These are phyloP conservation scores for Zoysia matrella DNA, from an alignment of 202 grass and related monocot species.

Conservation along the genomic window DNA sequence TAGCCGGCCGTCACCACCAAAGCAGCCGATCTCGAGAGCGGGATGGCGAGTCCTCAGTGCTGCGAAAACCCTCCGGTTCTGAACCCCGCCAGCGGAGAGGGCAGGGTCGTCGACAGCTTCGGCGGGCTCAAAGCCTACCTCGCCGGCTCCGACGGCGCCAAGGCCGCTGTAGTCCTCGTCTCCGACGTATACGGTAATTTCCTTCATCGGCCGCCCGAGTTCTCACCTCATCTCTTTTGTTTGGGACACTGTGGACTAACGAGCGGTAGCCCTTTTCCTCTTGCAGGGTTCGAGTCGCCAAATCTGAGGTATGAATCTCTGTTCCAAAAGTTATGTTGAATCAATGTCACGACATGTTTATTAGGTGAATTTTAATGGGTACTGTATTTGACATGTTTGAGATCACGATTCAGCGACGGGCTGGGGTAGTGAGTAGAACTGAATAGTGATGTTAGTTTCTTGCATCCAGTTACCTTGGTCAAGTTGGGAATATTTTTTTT, in stretches of 20 bases:
- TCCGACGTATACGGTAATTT: slow-evolving; percentile 66
- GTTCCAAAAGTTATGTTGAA: neutral
- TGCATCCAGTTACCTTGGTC: neutral
- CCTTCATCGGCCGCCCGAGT: neutral
- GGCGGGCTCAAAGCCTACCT: slow-evolving; percentile 78
- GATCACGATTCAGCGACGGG: neutral
- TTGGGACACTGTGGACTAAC: neutral
- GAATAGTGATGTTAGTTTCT: neutral
- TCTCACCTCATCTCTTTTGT: neutral
- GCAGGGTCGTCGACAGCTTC: slow-evolving; percentile 73
- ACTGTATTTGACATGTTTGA: neutral
- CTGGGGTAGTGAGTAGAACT: neutral
- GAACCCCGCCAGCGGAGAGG: slow-evolving; percentile 56
- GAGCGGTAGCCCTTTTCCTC: neutral
- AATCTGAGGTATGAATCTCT: slow-evolving; percentile 59
- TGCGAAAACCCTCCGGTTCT: slow-evolving; percentile 74
- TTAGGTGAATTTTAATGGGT: neutral
- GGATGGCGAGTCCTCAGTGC: slow-evolving; percentile 77
- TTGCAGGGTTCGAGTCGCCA: slow-evolving; percentile 80
- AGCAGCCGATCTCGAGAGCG: neutral
- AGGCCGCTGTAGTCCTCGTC: slow-evolving; percentile 70
- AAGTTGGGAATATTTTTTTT: neutral
- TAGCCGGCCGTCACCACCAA: neutral
- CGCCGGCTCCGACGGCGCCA: slow-evolving; percentile 53
- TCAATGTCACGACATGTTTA: neutral